Evolutionary conservation across 2,329 filamentous ascomycete species (phyloP).

Genomic region (Drechmeria coniospora): DNA sequence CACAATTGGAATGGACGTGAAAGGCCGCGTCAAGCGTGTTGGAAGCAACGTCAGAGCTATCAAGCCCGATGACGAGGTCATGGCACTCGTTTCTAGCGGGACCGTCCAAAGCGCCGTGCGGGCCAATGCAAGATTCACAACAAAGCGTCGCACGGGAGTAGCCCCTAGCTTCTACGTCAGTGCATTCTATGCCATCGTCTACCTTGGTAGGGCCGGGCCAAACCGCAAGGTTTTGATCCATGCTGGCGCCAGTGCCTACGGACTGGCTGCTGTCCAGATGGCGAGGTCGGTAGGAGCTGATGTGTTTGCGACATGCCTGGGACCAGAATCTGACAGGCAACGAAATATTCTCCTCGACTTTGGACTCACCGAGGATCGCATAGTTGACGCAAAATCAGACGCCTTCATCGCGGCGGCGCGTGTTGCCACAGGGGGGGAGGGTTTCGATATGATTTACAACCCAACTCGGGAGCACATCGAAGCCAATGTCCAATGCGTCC

Average conservation of each 20-base stretch:
- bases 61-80: constrained; percentile 23
- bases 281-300: constrained; percentile 20
- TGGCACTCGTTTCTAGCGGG: constrained; percentile 19
- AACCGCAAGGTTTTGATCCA: constrained; percentile 25
- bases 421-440: constrained; percentile 14
- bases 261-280: constrained; percentile 27
- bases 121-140: constrained; percentile 21
- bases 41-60: constrained; percentile 19
- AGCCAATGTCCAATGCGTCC: constrained; percentile 18
- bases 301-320: constrained; percentile 26
- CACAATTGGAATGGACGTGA: constrained; percentile 24
- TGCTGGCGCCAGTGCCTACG: constrained; percentile 25
- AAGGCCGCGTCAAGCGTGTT: constrained; percentile 19
- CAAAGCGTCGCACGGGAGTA: constrained; percentile 11
- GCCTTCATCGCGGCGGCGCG: constrained; percentile 17
- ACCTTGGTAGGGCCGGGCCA: constrained; percentile 13
- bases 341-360: constrained; percentile 17
- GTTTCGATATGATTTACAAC: constrained; percentile 30
- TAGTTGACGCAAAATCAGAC: constrained; percentile 22
- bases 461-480: constrained; percentile 21
- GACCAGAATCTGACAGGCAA: constrained; percentile 16
- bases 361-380: constrained; percentile 18
- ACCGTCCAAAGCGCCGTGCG: constrained; percentile 19
- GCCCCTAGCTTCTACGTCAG: constrained; percentile 23
- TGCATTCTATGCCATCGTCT: constrained; percentile 25